These are phyloP conservation scores for Maudiozyma saulgeensis DNA, from an alignment of 805 yeast species.

Conservation along the genomic window DNA sequence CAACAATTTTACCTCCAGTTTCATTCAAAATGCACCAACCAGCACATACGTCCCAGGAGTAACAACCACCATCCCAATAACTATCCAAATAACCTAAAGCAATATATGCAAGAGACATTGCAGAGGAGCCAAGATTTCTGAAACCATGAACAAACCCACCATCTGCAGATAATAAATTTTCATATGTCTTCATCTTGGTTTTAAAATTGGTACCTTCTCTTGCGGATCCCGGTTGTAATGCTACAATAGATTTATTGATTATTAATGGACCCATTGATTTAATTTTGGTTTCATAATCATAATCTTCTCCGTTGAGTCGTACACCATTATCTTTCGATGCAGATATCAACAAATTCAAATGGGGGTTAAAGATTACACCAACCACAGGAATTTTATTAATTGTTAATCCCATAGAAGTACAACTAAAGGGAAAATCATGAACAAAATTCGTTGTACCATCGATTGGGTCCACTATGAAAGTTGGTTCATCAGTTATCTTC, in stretches of 20 bases:
- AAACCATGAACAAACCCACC: slow-evolving; percentile 82
- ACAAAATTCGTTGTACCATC: slow-evolving; percentile 61
- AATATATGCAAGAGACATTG: slow-evolving; percentile 49
- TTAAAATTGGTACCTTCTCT: slow-evolving; percentile 82
- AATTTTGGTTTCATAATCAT: slow-evolving; percentile 55
- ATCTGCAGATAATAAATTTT: slow-evolving; percentile 76
- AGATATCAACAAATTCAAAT: slow-evolving; percentile 40
- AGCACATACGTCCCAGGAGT: slow-evolving; percentile 65
- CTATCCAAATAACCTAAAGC: slow-evolving; percentile 53
- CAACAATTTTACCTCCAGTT: slow-evolving; percentile 50
- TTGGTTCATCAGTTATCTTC: slow-evolving; percentile 40
- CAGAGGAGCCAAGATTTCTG: slow-evolving; percentile 56
- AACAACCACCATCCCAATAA: slow-evolving; percentile 65
- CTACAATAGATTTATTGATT: slow-evolving; percentile 78
- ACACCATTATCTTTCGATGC: slow-evolving; percentile 51
- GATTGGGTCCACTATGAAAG: slow-evolving; percentile 56
- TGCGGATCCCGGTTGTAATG: slow-evolving; percentile 80
- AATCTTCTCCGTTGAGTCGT: slow-evolving; percentile 36
- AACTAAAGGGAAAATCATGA: slow-evolving; percentile 53
- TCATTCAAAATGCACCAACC: slow-evolving; percentile 56
- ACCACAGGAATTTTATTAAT: slow-evolving; percentile 41
- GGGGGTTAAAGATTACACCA: slow-evolving; percentile 58
- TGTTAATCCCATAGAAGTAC: slow-evolving; percentile 55
- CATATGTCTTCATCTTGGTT: slow-evolving; percentile 68
- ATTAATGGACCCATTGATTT: slow-evolving; percentile 76